Evolutionary conservation across 2,329 filamentous ascomycete genomes (phyloP).

Genomic region (Sarocladiaceae sp.): DNA sequence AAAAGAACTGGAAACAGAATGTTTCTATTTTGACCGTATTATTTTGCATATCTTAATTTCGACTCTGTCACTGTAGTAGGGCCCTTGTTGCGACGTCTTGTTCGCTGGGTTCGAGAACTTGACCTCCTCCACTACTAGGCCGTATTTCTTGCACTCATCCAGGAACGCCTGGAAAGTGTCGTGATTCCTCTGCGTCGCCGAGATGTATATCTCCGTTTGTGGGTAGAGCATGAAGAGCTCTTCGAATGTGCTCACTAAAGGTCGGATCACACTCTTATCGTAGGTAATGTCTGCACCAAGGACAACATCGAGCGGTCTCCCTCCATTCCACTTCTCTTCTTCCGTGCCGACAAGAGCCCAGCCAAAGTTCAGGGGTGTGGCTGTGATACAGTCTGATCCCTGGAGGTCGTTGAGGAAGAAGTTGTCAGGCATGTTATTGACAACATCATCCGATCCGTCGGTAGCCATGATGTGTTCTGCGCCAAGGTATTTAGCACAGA

Average conservation of each 20-base stretch:
- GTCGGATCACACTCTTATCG: constrained; percentile 56
- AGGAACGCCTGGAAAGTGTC: constrained; percentile 62
- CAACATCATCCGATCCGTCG: constrained; percentile 68
- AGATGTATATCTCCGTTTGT: constrained; percentile 54
- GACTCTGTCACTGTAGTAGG: constrained; percentile 57
- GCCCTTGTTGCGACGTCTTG: constrained; percentile 44
- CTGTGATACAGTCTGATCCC: constrained; percentile 34
- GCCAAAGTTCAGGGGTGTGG: constrained; percentile 60
- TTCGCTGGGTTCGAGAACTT: constrained; percentile 32
- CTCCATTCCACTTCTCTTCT: constrained; percentile 44
- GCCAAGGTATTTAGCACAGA: constrained; percentile 62
- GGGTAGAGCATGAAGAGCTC: constrained; percentile 55
- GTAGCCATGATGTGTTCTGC: constrained; percentile 58
- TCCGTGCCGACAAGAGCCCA: constrained; percentile 51
- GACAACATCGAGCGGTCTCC: constrained; percentile 51
- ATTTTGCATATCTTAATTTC: constrained; percentile 47
- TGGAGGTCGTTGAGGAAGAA: constrained; percentile 62
- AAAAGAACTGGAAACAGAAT: neutral
- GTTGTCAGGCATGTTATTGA: constrained; percentile 61
- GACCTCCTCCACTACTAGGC: constrained; percentile 36
- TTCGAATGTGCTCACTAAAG: constrained; percentile 57
- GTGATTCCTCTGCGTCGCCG: constrained; percentile 64
- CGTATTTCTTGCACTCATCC: constrained; percentile 45
- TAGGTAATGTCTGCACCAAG: constrained; percentile 77
- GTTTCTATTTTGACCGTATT: neutral